phyloP scores from a whole-genome alignment of 345 rosid genomes.

The Lumnitzera littorea region DNA sequence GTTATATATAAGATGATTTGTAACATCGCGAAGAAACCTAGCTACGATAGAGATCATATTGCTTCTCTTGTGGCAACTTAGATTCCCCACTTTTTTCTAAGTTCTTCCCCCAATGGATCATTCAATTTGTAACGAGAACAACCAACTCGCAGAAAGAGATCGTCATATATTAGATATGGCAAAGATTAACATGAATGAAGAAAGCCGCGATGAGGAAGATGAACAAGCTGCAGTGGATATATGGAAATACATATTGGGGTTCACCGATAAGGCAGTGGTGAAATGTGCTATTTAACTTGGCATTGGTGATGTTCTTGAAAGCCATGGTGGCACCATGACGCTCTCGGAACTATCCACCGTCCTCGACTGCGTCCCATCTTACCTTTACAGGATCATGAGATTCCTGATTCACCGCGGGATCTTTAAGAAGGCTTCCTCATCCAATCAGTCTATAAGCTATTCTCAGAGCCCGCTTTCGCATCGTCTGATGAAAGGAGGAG shows the following conservation, averaged over 20 bases:
- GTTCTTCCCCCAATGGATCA: too few relatives aligned
- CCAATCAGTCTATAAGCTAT: constrained; percentile 20
- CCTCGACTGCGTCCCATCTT: constrained; percentile 38
- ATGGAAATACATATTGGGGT: constrained; percentile 52
- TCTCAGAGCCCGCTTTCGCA: constrained; percentile 55
- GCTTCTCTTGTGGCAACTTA: too few relatives aligned
- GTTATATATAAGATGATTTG: too few relatives aligned
- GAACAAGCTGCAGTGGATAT: constrained; percentile 47
- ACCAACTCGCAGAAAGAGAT: too few relatives aligned
- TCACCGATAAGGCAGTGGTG: constrained; percentile 43
- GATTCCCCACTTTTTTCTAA: too few relatives aligned
- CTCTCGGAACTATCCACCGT: constrained; percentile 41
- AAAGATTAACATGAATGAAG: background rate
- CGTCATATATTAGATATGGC: background rate
- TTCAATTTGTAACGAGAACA: too few relatives aligned
- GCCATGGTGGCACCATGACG: constrained; percentile 35
- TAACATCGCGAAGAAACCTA: too few relatives aligned
- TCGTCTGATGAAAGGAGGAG: constrained; percentile 28
- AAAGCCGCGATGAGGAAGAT: constrained; percentile 7
- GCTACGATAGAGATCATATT: too few relatives aligned
- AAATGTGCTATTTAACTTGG: constrained; percentile 79
- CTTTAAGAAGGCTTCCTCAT: constrained; percentile 29
- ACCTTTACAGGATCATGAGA: constrained; percentile 56
- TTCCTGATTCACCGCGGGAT: constrained; percentile 43
- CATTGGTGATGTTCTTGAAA: constrained; percentile 52